phyloP scores from a whole-genome alignment of 331 rosid species.

The Malus hybrid region DNA sequence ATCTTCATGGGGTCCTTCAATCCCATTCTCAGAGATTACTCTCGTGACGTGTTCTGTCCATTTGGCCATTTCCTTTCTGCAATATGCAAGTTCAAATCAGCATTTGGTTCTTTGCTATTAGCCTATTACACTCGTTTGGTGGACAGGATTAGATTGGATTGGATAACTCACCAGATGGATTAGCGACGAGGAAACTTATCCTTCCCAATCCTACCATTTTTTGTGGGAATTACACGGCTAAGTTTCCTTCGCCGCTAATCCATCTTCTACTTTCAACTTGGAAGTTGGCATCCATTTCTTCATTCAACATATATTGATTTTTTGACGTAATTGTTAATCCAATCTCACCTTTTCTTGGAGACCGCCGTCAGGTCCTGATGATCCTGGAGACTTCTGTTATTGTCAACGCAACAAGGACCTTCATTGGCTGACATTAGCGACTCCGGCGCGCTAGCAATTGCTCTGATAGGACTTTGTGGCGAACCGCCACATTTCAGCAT shows the following conservation, averaged over 20 bases:
- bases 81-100: conserved; percentile 10
- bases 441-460: conserved; percentile 25
- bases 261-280: neutral
- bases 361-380: conserved; percentile 28
- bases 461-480: conserved; percentile 8
- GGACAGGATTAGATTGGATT: neutral
- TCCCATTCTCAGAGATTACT: conserved; percentile 47
- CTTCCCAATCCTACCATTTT: neutral
- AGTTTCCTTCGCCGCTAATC: neutral
- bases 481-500: conserved; percentile 43
- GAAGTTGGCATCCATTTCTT: neutral
- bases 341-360: conserved; percentile 64
- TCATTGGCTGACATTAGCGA: conserved; percentile 47
- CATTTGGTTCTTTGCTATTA: neutral
- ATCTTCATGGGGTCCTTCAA: conserved; percentile 64
- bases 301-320: neutral
- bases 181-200: neutral
- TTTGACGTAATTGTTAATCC: neutral
- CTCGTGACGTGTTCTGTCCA: conserved; percentile 51
- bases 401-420: conserved; percentile 50
- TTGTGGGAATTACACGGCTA: neutral
- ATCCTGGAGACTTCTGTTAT: conserved; percentile 31
- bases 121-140: neutral
- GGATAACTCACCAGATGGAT: neutral
- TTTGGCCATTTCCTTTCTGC: conserved; percentile 66